Percentiles rank a stretch among this genome's conserved stretches.
Conservation (phyloP, 2,329 filamentous ascomycete genomes). For the Didymella lethalis region DNA sequence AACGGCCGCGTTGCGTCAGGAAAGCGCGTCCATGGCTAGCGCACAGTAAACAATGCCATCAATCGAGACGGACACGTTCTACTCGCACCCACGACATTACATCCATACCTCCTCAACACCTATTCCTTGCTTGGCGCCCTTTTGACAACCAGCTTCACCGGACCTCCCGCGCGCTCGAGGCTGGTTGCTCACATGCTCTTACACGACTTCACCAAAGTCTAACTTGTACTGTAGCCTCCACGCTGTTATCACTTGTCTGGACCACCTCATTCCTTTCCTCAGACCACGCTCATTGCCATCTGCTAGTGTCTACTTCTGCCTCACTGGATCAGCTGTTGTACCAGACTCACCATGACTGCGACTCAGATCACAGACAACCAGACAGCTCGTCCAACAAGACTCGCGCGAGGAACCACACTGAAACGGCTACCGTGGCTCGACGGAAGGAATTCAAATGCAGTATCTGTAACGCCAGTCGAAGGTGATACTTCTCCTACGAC, state of each 20-base stretch:
- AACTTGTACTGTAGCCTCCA: neutral
- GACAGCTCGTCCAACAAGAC: slow-evolving; percentile 11
- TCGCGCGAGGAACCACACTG: slow-evolving; percentile 20
- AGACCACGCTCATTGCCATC: neutral
- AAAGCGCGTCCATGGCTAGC: too few species aligned
- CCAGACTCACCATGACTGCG: neutral
- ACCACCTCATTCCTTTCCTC: neutral
- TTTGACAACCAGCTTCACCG: slow-evolving; percentile 26
- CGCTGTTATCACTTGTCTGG: neutral
- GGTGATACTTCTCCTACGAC: slow-evolving; percentile 19
- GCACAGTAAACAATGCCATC: too few species aligned
- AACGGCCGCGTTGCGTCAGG: too few species aligned
- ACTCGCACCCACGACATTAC: neutral
- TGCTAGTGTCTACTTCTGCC: too few species aligned
- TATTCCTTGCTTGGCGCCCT: slow-evolving; percentile 19
- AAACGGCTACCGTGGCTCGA: slow-evolving; percentile 46
- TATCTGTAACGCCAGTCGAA: slow-evolving; percentile 5
- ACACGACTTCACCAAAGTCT: slow-evolving; percentile 2
- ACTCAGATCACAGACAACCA: slow-evolving; percentile 3
- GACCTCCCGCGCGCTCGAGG: slow-evolving; percentile 15
- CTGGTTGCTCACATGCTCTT: slow-evolving; percentile 22
- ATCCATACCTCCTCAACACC: slow-evolving; percentile 20
- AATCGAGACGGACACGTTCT: too few species aligned
- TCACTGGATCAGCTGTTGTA: neutral
- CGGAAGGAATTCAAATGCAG: slow-evolving; percentile 25